A percentile compares a stretch with the other conserved stretches of the same genome.
Evolutionary conservation across 345 rosid species (phyloP).

Genomic region (Alliaria petiolata): DNA sequence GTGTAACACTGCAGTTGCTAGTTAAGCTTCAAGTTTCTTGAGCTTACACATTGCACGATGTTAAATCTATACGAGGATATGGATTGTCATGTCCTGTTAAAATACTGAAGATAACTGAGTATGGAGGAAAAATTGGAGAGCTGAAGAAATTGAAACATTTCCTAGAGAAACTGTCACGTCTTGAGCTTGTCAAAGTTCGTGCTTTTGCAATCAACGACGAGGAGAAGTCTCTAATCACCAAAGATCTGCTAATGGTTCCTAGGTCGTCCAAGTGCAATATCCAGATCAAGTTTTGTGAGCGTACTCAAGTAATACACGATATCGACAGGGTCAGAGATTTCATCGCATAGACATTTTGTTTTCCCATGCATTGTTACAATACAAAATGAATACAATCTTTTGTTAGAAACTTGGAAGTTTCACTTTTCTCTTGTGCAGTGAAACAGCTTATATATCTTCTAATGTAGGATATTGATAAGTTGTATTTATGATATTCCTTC

Average conservation of each 20-base stretch:
- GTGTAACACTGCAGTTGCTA: no score
- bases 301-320: no score
- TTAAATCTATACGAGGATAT: background rate
- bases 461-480: no score
- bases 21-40: no score
- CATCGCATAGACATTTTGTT: no score
- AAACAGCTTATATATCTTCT: no score
- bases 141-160: background rate
- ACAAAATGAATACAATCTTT: no score
- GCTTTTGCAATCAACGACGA: background rate
- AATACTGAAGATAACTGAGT: background rate
- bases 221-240: background rate
- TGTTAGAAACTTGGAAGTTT: no score
- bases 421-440: no score
- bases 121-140: background rate
- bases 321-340: no score
- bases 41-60: background rate
- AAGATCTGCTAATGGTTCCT: background rate
- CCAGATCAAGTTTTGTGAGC: background rate
- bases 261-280: background rate
- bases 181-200: background rate
- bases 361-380: no score
- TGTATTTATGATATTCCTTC: no score
- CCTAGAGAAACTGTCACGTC: background rate
- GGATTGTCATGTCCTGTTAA: background rate